Percentiles rank a stretch among this genome's conserved stretches.
Evolutionary conservation across 2,329 filamentous ascomycete species (phyloP).

Genomic region (Arthrobotrys conoides): DNA sequence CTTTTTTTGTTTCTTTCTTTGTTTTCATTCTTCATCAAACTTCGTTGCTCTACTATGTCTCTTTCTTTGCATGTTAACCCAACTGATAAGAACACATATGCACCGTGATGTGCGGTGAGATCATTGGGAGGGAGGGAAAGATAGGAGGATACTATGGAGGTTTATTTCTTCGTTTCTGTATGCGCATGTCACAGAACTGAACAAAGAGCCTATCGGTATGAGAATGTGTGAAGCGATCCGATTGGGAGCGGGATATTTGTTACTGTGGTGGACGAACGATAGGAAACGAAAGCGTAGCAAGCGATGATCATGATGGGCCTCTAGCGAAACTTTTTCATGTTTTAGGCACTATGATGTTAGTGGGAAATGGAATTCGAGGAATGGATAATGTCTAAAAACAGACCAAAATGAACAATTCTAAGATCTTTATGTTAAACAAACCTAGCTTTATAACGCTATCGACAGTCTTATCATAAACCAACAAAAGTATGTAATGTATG

Average conservation of each 20-base stretch:
- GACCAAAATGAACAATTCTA: not conserved
- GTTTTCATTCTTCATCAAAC: constrained; percentile 14
- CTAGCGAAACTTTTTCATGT: constrained; percentile 17
- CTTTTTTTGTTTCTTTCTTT: constrained; percentile 30
- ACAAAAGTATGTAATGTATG: no score
- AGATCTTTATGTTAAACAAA: no score
- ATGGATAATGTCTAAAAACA: constrained; percentile 12
- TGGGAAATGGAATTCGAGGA: constrained; percentile 13
- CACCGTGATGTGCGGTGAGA: not conserved
- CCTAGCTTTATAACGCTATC: no score
- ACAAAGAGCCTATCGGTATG: constrained; percentile 8
- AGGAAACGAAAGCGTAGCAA: constrained; percentile 17
- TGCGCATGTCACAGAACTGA: constrained; percentile 26
- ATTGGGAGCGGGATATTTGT: constrained; percentile 24
- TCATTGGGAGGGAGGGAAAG: not conserved
- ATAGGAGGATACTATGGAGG: constrained; percentile 3
- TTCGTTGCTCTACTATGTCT: constrained; percentile 31
- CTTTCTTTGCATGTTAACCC: constrained; percentile 24
- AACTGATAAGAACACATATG: not conserved
- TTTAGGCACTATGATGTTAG: not conserved
- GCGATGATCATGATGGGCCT: constrained; percentile 12
- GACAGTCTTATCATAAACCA: no score
- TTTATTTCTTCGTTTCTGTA: constrained; percentile 20
- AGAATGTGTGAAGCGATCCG: constrained; percentile 24
- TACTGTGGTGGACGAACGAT: constrained; percentile 11